These are phyloP conservation scores for Scedosporium boydii DNA, from an alignment of 2,329 filamentous ascomycete genomes.

Conservation along the genomic window DNA sequence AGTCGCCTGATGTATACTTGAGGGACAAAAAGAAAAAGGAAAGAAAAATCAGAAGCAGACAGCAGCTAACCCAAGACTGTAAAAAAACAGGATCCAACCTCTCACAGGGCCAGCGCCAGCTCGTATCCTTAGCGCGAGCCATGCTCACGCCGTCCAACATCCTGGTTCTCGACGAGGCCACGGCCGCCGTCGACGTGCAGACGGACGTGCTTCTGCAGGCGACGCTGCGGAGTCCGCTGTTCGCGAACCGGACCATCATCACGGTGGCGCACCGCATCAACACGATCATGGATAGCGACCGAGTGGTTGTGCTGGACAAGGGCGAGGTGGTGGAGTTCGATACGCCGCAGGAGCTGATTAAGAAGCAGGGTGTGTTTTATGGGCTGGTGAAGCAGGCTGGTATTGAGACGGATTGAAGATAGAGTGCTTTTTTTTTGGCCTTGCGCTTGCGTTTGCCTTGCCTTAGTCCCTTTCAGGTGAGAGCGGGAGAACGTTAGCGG, in stretches of 20 bases:
- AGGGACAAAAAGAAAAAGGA: neutral
- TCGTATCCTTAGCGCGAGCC: constrained; percentile 86
- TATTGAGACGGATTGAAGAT: constrained; percentile 38
- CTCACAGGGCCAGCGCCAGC: constrained; percentile 87
- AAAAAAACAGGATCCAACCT: constrained; percentile 74
- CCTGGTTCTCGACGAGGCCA: constrained; percentile 92
- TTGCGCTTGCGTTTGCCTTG: too few relatives aligned
- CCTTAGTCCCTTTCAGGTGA: too few relatives aligned
- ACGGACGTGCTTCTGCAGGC: constrained; percentile 58
- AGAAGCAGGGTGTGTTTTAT: constrained; percentile 71
- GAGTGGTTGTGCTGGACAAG: constrained; percentile 87
- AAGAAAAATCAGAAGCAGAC: neutral
- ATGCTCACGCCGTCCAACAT: constrained; percentile 95
- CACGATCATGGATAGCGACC: constrained; percentile 82
- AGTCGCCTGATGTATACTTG: neutral
- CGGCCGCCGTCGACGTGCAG: constrained; percentile 62
- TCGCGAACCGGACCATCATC: constrained; percentile 90
- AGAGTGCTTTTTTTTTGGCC: too few relatives aligned
- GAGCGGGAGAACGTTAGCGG: too few relatives aligned
- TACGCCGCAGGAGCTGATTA: constrained; percentile 68
- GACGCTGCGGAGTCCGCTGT: constrained; percentile 56
- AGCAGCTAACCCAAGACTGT: constrained; percentile 1
- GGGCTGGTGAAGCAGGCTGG: constrained; percentile 87
- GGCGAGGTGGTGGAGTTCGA: constrained; percentile 91
- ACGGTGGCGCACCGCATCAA: constrained; percentile 98